Base-by-base conservation (phyloP, 1,284 basidiomycete genomes). In the Ustilago crameri region DNA sequence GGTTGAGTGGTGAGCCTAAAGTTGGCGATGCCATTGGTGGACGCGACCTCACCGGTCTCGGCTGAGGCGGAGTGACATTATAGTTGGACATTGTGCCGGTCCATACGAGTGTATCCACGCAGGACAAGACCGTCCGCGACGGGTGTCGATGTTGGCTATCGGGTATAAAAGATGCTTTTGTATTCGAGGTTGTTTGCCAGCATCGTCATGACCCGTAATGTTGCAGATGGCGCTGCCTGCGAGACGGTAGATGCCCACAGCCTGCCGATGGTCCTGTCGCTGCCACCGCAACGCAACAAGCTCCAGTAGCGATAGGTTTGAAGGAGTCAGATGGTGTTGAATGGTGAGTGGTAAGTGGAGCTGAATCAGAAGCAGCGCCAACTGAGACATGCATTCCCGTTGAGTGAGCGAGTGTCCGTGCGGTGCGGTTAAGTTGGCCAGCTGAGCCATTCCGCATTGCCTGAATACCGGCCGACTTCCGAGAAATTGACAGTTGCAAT, bases 1-100 rank as follows among this genome's bases (percentile, higher is more conserved):
- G 59, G n/a, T 47, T 49, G 47, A 71, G 68, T 3, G 68, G 58
- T 23, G 68, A 65, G 9, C 54, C 58, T 30, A 49, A 2, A 12
- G 30, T 30, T 30, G 30, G 30, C 30, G 30, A 30, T 5, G 30
- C 30, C 30, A 30, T 30, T 5, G 57, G 68, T 35, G 67, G 67
- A 8, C 68, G 38, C 14, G 68, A 60, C 40, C 68, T 57, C 0
- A 32, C 51, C 17, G 68, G 62, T 26, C 68, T 43, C 30, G 51
- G 50, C 34, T 71, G 68, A 23, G 58, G 58, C 43, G 68, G 58
- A 17, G 62, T 65, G 40, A 32, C 53, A 22, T 46, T 67, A 23
- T 50, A 71, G 27, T 46, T 52, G 17, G 68, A 65, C 58, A 60
- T 71, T 24, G 27, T 43, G 41, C 23, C n/a, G 14, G 10, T 26